Evolutionary conservation across 805 yeast species (phyloP).

Genomic region (Lipomyces oligophaga): DNA sequence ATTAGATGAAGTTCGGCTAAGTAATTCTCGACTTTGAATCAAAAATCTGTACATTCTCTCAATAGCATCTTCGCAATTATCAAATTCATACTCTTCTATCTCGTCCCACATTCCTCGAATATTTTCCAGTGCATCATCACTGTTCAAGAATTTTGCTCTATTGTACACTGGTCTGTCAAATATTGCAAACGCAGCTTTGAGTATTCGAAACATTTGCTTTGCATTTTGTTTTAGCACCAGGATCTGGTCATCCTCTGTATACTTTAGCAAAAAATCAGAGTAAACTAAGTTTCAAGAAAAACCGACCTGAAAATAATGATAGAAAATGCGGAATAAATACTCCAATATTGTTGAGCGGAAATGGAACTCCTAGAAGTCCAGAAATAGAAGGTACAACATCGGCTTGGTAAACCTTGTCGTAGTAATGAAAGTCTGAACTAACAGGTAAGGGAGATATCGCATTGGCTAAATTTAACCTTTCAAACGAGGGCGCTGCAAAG

Average conservation of each 20-base stretch:
- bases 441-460: background rate
- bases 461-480: slow-evolving; percentile 27
- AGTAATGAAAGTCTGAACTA: slow-evolving; percentile 46
- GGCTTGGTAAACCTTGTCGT: slow-evolving; percentile 55
- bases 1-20: slow-evolving; percentile 53
- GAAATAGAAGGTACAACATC: slow-evolving; percentile 72
- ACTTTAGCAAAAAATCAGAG: background rate
- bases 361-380: slow-evolving; percentile 56
- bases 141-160: background rate
- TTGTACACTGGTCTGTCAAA: slow-evolving; percentile 39
- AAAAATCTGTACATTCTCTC: slow-evolving; percentile 14
- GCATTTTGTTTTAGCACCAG: slow-evolving; percentile 45
- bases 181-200: slow-evolving; percentile 28
- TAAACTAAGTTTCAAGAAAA: too few relatives aligned
- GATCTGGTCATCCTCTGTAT: slow-evolving; percentile 50
- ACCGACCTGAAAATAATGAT: slow-evolving; percentile 32
- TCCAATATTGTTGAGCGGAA: slow-evolving; percentile 75
- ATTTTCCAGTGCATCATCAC: slow-evolving; percentile 10
- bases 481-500: slow-evolving; percentile 61
- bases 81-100: slow-evolving; percentile 4
- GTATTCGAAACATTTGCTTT: slow-evolving; percentile 32
- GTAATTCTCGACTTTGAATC: slow-evolving; percentile 31
- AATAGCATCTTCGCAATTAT: background rate
- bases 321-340: slow-evolving; percentile 58
- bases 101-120: slow-evolving; percentile 15